These are phyloP conservation scores for Sporothrix variecibatus DNA, from an alignment of 2,329 filamentous ascomycete genomes.

Conservation along the genomic window DNA sequence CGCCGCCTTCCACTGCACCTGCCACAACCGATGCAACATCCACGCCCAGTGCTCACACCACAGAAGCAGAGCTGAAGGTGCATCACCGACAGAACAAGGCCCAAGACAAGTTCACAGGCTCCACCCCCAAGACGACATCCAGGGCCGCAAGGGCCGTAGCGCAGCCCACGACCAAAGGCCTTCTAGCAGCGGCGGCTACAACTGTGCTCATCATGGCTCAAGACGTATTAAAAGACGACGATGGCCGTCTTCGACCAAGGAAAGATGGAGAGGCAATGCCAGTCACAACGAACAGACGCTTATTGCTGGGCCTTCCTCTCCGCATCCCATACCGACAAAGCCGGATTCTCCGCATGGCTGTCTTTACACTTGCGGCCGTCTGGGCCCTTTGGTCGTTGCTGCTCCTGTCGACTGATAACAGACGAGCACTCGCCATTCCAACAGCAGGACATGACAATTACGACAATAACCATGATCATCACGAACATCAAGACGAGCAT, in stretches of 20 bases:
- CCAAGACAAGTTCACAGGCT: neutral
- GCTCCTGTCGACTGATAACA: neutral
- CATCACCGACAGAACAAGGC: neutral
- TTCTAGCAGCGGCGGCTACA: neutral
- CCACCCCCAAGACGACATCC: neutral
- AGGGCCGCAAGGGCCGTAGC: neutral
- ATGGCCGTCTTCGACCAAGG: neutral
- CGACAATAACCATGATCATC: neutral
- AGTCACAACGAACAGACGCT: neutral
- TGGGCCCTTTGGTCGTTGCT: conserved; percentile 18
- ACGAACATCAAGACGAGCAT: neutral
- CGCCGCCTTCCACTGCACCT: neutral
- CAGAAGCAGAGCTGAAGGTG: neutral
- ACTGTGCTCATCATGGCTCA: neutral
- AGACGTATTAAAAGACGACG: conserved; percentile 4
- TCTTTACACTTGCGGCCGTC: conserved; percentile 5
- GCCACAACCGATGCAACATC: neutral
- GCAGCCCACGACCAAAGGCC: neutral
- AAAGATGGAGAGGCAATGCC: neutral
- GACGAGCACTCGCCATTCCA: neutral
- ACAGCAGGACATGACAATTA: neutral
- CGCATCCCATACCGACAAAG: neutral
- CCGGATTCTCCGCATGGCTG: conserved; percentile 10
- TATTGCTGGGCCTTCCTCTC: neutral
- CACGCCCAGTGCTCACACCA: neutral